These are phyloP conservation scores for Abelmoschus esculentus DNA, from an alignment of 345 rosid species.

Conservation along the genomic window DNA sequence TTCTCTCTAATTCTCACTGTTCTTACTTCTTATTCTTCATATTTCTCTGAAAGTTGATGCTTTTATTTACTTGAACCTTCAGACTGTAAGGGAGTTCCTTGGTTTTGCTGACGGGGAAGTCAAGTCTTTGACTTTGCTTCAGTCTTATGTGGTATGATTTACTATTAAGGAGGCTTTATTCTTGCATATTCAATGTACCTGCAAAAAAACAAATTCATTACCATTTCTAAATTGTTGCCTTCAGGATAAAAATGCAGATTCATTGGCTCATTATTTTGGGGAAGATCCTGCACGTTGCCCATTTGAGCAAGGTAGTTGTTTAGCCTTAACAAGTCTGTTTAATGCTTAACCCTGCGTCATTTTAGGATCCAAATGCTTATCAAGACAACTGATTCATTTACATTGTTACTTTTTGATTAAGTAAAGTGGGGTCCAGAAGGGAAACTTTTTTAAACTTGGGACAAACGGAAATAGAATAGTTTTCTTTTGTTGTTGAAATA, in stretches of 20 bases:
- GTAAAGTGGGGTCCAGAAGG: too few relatives aligned
- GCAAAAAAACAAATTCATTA: neutral
- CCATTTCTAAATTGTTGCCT: constrained; percentile 16
- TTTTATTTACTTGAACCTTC: constrained; percentile 22
- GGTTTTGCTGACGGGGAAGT: constrained; percentile 68
- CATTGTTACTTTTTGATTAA: too few relatives aligned
- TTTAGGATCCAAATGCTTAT: too few relatives aligned
- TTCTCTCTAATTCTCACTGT: neutral
- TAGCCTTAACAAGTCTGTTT: neutral
- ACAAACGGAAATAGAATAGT: too few relatives aligned
- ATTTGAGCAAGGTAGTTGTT: constrained; percentile 64
- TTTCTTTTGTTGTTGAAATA: too few relatives aligned
- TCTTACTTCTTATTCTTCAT: neutral
- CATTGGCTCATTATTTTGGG: constrained; percentile 72
- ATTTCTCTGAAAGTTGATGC: neutral
- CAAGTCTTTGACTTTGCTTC: constrained; percentile 53
- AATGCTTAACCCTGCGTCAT: neutral
- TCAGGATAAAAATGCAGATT: constrained; percentile 79
- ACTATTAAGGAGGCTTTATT: neutral
- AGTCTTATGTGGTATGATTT: constrained; percentile 56
- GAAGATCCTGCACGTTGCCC: constrained; percentile 92
- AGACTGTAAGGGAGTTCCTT: constrained; percentile 69
- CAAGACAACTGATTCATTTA: too few relatives aligned
- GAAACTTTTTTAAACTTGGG: too few relatives aligned
- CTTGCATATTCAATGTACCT: neutral